Conservation (phyloP, 441 rosid species). For the Syzygium syzygioides region DNA sequence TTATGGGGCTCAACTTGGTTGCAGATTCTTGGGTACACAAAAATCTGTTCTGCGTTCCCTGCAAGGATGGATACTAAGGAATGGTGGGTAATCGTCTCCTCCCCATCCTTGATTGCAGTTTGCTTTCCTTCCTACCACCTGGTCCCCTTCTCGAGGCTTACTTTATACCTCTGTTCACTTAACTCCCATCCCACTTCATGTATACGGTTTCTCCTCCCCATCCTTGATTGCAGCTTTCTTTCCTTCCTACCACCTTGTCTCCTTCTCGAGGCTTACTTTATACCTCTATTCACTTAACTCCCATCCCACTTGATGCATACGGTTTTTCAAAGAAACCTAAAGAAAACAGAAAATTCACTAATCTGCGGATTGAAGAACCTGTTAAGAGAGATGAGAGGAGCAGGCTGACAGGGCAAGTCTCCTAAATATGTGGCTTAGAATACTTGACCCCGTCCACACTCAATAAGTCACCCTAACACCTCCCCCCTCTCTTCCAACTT, state of each 20-base stretch:
- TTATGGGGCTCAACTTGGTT: background rate
- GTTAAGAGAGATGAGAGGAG: background rate
- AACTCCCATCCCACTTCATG: background rate
- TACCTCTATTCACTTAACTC: background rate
- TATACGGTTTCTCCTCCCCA: background rate
- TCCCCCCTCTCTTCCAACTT: background rate
- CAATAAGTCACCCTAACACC: background rate
- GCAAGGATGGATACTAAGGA: background rate
- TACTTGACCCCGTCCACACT: background rate
- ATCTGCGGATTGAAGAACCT: background rate
- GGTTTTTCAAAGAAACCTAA: background rate
- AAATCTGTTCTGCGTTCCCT: background rate
- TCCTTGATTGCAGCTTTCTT: background rate
- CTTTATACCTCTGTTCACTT: background rate
- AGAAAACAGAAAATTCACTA: background rate
- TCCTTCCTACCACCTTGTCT: background rate
- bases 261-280: background rate
- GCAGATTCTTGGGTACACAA: background rate
- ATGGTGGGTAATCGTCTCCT: background rate
- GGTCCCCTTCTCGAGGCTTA: background rate
- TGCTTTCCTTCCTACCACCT: background rate
- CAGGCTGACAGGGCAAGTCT: background rate
- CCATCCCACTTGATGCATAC: background rate
- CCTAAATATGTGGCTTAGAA: background rate
- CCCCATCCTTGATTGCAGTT: background rate